Base-by-base conservation (phyloP, 2,329 filamentous ascomycete genomes). In the Stenocarpella maydis region DNA sequence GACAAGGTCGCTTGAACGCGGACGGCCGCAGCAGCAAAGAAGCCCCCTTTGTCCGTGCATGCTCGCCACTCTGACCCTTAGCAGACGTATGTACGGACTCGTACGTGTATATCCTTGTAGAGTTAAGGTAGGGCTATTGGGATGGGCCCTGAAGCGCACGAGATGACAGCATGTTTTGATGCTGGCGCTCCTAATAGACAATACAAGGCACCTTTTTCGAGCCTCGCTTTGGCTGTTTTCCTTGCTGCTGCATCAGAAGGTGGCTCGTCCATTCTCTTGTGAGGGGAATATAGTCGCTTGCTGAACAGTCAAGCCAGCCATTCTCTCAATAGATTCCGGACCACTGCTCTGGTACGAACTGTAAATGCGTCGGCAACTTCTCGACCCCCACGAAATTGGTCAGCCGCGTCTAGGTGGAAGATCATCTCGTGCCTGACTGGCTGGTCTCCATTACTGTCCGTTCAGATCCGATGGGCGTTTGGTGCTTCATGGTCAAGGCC, bases 1-100 rank as follows among this genome's bases (percentile, higher is more conserved):
- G 81, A 82, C 72, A 78, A 78, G 24, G 78, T 80, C 34, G 74
- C 78, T 43, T 79, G 75, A 76, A n/a, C 14, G 24, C 2, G 55
- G 28, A 12, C 58, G 12, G 1, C 34, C 34, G 34, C 34, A 37
- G 15, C 19, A 17, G 10, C 28, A 14, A 17, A 47, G 7, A n/a
- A n/a, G n/a, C n/a, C 19, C 26, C 19, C 50, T 65, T 4, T n/a
- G 52, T 12, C 34, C 12, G 9, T 34, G 43, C 43, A n/a, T 19
- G 41, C 12, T 63, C 41, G 28, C 12, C 28, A 21, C 41, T 49
- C 26, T 7, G 15, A 14, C 54, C 21, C 24, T 31, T 31, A 17
- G 12, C 39, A 31, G 19, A 37, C 28, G 37, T 31, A 12, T 37
- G 24, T 49, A 37, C 34, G 9, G 41, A 24, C 28, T 47, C 28